These are phyloP conservation scores for Phytophthora agathidicida DNA, from an alignment of 352 stramenopile species.

Conservation along the genomic window DNA sequence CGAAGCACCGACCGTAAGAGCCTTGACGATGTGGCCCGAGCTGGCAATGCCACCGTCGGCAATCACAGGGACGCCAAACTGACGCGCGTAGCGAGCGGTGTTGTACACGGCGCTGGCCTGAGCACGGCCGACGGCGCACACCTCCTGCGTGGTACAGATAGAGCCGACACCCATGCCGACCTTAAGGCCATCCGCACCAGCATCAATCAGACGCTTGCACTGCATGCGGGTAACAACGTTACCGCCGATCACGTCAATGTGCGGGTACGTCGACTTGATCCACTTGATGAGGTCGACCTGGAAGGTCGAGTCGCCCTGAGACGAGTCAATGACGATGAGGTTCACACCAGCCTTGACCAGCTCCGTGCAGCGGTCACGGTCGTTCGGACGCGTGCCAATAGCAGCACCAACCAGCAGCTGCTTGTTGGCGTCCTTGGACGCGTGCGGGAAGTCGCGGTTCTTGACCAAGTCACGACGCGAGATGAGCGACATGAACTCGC, in stretches of 20 bases:
- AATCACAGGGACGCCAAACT: conserved; percentile 98
- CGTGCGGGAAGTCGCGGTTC: conserved; percentile 97
- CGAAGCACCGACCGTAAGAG: conserved; percentile 96
- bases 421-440: conserved; percentile 98
- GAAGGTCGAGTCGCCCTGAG: conserved; percentile 97
- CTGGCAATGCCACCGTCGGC: conserved; percentile 99
- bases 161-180: conserved; percentile 99
- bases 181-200: conserved; percentile 98
- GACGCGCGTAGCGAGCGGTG: conserved; percentile 94
- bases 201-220: conserved; percentile 98
- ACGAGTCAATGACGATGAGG: conserved; percentile 99
- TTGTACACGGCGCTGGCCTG: conserved; percentile 99
- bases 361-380: conserved; percentile 93
- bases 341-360: conserved; percentile 97
- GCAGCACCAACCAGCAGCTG: conserved; percentile 97
- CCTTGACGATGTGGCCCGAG: conserved; percentile 99
- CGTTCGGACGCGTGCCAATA: conserved; percentile 98
- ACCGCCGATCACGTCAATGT: conserved; percentile 98
- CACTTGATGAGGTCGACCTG: conserved; percentile 92
- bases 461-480: conserved; percentile 98
- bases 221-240: conserved; percentile 99
- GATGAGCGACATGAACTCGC: conserved; percentile 98
- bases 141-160: conserved; percentile 99
- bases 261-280: conserved; percentile 96
- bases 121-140: conserved; percentile 97